Percentiles rank a stretch among this genome's conserved stretches.
Conservation (phyloP, 768 basidiomycete species). For the Daedaleopsis nitida region DNA sequence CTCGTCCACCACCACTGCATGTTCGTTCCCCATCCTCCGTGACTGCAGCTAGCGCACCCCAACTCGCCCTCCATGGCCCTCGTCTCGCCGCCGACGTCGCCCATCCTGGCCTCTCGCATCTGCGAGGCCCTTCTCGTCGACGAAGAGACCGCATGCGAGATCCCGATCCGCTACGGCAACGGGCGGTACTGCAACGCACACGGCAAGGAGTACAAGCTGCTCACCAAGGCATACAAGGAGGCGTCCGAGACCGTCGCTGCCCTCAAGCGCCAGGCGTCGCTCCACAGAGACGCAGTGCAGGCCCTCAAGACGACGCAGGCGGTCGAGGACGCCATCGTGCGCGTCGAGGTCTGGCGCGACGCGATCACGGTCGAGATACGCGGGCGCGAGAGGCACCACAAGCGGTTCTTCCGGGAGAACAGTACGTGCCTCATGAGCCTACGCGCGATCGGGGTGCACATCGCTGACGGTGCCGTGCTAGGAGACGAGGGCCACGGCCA, state of each 20-base stretch:
- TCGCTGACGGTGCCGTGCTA: neutral
- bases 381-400: neutral
- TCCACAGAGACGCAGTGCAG: neutral
- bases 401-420: neutral
- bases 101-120: neutral
- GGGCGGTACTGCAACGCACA: neutral
- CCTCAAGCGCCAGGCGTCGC: neutral
- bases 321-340: neutral
- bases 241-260: neutral
- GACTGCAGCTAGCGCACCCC: neutral
- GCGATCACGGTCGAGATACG: neutral
- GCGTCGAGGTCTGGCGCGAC: neutral
- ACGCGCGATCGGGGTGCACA: neutral
- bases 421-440: neutral
- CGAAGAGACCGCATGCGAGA: neutral
- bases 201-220: neutral
- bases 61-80: neutral
- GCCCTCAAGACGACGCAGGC: neutral
- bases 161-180: neutral
- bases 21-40: neutral
- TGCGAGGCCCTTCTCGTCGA: constrained; percentile 1
- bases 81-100: neutral
- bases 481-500: neutral
- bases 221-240: neutral
- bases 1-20: neutral